A percentile compares a stretch with the other conserved stretches of the same genome.
Evolutionary conservation across 495 filamentous ascomycete genomes (phyloP).

Genomic region (Bathelium albidoporum): DNA sequence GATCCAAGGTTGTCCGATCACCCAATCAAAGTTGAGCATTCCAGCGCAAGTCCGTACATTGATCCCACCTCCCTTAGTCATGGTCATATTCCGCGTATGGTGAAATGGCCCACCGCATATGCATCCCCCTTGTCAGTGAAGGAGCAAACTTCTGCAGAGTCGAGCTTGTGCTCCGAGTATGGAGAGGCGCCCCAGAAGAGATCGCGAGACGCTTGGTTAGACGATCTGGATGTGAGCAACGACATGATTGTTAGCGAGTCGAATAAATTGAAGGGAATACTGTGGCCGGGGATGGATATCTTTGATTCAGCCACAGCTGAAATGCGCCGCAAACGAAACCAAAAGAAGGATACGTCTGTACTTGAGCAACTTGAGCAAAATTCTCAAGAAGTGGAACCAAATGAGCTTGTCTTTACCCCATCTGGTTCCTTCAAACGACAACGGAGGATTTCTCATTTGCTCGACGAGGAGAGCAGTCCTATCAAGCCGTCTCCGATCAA

Average conservation of each 20-base stretch:
- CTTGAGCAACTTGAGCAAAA: conserved; percentile 59
- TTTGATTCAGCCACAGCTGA: conserved; percentile 76
- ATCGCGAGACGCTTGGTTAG: conserved; percentile 13
- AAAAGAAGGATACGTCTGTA: conserved; percentile 67
- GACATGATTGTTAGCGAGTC: conserved; percentile 26
- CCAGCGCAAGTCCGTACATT: conserved; percentile 14
- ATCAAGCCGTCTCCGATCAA: conserved; percentile 15
- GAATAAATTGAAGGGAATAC: conserved; percentile 59
- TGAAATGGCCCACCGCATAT: background rate
- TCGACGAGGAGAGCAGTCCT: conserved; percentile 24
- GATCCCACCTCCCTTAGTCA: conserved; percentile 20
- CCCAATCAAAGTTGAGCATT: conserved; percentile 20
- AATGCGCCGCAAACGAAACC: conserved; percentile 72
- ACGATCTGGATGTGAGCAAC: conserved; percentile 9
- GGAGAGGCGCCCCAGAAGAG: background rate
- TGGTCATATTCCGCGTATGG: conserved; percentile 31
- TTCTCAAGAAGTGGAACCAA: conserved; percentile 57
- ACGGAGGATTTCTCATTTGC: conserved; percentile 43
- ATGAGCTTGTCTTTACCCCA: conserved; percentile 55
- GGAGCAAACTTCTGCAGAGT: background rate
- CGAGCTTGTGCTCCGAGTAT: background rate
- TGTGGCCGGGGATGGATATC: conserved; percentile 77
- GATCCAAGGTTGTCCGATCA: conserved; percentile 24
- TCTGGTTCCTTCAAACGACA: conserved; percentile 45
- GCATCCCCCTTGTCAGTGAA: background rate